Evolutionary conservation across 2,329 filamentous ascomycete species (phyloP), one percentile per base, ranked within the genome.

Genomic region (Calonectria honghensis): DNA sequence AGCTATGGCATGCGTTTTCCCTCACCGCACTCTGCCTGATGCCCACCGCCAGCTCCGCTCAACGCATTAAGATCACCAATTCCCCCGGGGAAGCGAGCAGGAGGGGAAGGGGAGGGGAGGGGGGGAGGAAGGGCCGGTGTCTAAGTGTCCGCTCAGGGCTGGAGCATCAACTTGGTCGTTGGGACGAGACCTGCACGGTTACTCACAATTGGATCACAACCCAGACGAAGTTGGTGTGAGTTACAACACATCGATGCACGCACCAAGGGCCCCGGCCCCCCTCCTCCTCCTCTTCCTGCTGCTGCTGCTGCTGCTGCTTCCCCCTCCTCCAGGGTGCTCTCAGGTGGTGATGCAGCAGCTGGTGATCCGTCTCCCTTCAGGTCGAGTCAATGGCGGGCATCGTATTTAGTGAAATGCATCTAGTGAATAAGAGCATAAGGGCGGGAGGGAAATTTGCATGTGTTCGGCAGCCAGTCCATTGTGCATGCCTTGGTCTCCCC

Each of bases 231-330:
- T 41, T 70, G 37, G 29, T 57, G 66, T 41, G 66, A 70, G 66
- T 73, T 73, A 73, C 71, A 73, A 73, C 71, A 70, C 71, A 73
- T 73, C 66, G 59, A 69, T 65, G 71, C 71, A 73, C 59, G 39
- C 66, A 66, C 59, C 52, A 68, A 59, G 54, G 54, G 54, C 59
- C 27, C 59, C 27, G 39, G 39, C 13, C 24, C n/a, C 16, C n/a
- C 29, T 37, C 35, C 35, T 13, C 7, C 35, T 37, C 35, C 35
- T 37, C 7, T 18, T 45, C 70, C 52, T 45, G 37, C 51, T 32
- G 24, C 24, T 24, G 24, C 24, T 24, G 24, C 24, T 24, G 24
- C 24, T 24, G 24, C 24, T 24, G 24, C 24, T 24, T 24, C 24
- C 24, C 24, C 24, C 24, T 24, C 29, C 57, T 48, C 27, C 29